phyloP scores from a whole-genome alignment of 495 filamentous ascomycete species.

The Tuber indicum region DNA sequence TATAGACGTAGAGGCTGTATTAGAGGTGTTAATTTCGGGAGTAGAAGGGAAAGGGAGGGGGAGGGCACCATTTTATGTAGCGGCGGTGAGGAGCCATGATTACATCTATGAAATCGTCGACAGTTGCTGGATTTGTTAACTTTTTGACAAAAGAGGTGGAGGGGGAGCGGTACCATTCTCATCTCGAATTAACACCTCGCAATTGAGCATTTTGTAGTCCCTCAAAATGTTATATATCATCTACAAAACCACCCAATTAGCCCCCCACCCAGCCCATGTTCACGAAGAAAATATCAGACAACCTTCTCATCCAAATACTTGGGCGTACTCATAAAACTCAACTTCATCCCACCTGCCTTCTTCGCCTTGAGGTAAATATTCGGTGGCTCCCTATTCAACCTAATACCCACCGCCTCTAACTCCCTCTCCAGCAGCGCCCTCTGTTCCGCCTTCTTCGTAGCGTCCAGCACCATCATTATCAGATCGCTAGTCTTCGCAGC shows the following conservation, averaged over 20 bases:
- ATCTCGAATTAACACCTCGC: constrained; percentile 90
- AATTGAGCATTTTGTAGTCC: constrained; percentile 98
- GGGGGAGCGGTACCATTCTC: constrained; percentile 58
- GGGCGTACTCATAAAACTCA: constrained; percentile 83
- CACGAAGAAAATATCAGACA: neutral
- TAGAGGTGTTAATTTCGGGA: constrained; percentile 10
- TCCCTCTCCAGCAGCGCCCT: constrained; percentile 83
- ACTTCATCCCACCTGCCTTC: constrained; percentile 97
- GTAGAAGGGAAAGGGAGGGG: neutral
- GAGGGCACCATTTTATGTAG: constrained; percentile 65
- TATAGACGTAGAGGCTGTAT: constrained; percentile 92
- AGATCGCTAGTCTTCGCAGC: constrained; percentile 99
- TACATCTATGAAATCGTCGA: constrained; percentile 98
- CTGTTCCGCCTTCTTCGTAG: constrained; percentile 94
- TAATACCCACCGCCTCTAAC: constrained; percentile 91
- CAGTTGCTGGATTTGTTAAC: constrained; percentile 56
- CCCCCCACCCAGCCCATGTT: neutral
- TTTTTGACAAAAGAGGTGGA: neutral
- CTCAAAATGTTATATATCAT: constrained; percentile 93
- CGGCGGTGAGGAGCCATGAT: constrained; percentile 99
- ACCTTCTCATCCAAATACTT: constrained; percentile 84
- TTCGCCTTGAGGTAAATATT: constrained; percentile 99
- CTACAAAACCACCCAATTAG: constrained; percentile 27
- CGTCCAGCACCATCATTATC: constrained; percentile 94
- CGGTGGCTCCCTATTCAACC: constrained; percentile 88